Conservation (phyloP, 176 grass and related monocot species). For the Avena eriantha region DNA sequence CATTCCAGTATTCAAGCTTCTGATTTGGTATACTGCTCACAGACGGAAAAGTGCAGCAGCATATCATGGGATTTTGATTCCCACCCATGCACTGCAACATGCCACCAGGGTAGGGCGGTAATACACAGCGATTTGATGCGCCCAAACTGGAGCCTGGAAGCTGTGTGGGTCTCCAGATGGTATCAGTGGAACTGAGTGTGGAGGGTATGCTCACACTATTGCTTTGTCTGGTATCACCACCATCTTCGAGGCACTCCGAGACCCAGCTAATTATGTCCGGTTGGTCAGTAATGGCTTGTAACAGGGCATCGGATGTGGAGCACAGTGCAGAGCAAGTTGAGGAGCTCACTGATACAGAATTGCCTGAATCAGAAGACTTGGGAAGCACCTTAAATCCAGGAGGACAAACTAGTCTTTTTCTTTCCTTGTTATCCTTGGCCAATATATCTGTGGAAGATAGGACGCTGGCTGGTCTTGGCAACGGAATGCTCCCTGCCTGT, state of each 20-base stretch:
- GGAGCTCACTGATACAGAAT: constrained; percentile 25
- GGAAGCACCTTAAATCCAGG: constrained; percentile 52
- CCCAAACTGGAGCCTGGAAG: constrained; percentile 30
- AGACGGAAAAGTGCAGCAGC: constrained; percentile 1
- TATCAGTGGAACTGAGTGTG: constrained; percentile 24
- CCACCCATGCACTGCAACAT: constrained; percentile 9
- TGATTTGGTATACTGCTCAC: constrained; percentile 32
- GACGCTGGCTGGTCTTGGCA: constrained; percentile 32
- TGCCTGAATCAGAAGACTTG: constrained; percentile 30
- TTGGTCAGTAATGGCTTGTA: constrained; percentile 37
- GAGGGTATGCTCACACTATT: constrained; percentile 34
- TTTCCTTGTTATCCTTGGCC: constrained; percentile 34
- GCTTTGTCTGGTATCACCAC: constrained; percentile 34
- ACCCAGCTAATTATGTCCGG: constrained; percentile 42
- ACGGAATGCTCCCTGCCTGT: constrained; percentile 15
- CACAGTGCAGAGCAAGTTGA: constrained; percentile 31
- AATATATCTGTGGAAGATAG: constrained; percentile 35
- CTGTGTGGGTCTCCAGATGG: constrained; percentile 17
- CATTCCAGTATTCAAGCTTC: constrained; percentile 40
- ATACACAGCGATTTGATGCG: constrained; percentile 28
- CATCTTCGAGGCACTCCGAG: constrained; percentile 47
- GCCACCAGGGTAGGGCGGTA: constrained; percentile 42
- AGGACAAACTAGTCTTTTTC: constrained; percentile 42
- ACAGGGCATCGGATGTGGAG: constrained; percentile 29
- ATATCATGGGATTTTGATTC: constrained; percentile 27